A percentile compares a stretch with the other conserved stretches of the same genome.
phyloP scores from a whole-genome alignment of 176 grass and related monocot genomes.

The Musa itinerans region DNA sequence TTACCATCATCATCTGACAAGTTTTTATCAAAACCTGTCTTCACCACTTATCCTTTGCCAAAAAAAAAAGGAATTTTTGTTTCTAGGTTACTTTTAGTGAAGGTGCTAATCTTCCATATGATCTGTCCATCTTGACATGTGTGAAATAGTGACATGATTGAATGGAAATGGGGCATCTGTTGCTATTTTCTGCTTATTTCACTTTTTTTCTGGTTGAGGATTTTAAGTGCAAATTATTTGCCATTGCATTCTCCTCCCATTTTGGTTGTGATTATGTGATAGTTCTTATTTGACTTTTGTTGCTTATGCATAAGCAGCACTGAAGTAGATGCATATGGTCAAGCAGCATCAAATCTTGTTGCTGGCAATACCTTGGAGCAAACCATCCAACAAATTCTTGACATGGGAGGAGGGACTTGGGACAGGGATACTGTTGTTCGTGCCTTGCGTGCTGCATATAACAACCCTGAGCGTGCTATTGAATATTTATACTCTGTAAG shows the following conservation, averaged over 20 bases:
- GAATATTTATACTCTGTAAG: slow-evolving; percentile 92
- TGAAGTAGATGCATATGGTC: slow-evolving; percentile 52
- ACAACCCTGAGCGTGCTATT: slow-evolving; percentile 88
- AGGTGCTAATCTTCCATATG: background rate
- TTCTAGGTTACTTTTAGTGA: too few relatives aligned
- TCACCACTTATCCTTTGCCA: too few relatives aligned
- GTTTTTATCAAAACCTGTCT: too few relatives aligned
- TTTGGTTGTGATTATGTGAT: background rate
- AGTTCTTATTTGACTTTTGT: too few relatives aligned
- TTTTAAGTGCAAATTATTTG: background rate
- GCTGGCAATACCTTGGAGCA: slow-evolving; percentile 56
- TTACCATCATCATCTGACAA: too few relatives aligned
- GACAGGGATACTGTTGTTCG: slow-evolving; percentile 68
- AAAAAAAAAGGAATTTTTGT: too few relatives aligned
- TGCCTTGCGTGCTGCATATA: slow-evolving; percentile 73
- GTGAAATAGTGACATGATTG: background rate
- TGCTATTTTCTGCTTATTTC: background rate
- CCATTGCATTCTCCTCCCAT: too few relatives aligned
- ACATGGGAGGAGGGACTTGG: slow-evolving; percentile 89
- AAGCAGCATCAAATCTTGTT: slow-evolving; percentile 72
- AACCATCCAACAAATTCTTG: slow-evolving; percentile 72
- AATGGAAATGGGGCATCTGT: background rate
- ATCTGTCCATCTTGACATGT: background rate
- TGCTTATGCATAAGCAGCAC: slow-evolving; percentile 29
- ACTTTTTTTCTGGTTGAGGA: too few relatives aligned